Evolutionary conservation across 2,329 filamentous ascomycete genomes (phyloP).

Genomic region (Mycosphaerella sp.): DNA sequence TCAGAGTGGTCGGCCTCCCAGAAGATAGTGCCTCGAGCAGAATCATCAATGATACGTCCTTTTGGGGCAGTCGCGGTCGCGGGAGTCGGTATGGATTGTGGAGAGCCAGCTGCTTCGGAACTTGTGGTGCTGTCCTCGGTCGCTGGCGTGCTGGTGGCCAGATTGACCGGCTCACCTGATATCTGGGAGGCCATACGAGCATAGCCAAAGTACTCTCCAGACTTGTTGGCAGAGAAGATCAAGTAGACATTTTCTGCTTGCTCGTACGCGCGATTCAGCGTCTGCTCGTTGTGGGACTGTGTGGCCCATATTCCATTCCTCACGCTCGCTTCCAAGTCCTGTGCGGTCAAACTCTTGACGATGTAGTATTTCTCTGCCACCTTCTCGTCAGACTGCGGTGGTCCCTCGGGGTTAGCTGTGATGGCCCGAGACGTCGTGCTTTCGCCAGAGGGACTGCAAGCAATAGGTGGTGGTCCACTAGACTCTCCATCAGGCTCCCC

Average conservation of each 20-base stretch:
- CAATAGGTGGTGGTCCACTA: constrained; percentile 20
- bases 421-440: background rate
- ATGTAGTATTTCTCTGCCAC: constrained; percentile 78
- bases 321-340: constrained; percentile 86
- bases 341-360: constrained; percentile 83
- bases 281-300: constrained; percentile 85
- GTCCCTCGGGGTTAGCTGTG: background rate
- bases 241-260: constrained; percentile 80
- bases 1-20: constrained; percentile 69
- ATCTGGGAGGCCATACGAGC: constrained; percentile 84
- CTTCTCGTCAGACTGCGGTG: constrained; percentile 23
- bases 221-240: constrained; percentile 95
- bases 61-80: constrained; percentile 71
- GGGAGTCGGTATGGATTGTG: constrained; percentile 72
- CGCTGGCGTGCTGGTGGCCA: constrained; percentile 8
- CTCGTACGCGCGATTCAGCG: constrained; percentile 73
- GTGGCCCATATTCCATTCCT: constrained; percentile 87
- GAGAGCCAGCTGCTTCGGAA: constrained; percentile 50
- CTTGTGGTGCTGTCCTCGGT: constrained; percentile 14
- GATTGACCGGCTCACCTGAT: constrained; percentile 54
- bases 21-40: constrained; percentile 88
- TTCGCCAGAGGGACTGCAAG: constrained; percentile 17
- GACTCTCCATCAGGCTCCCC: constrained; percentile 3
- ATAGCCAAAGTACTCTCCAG: constrained; percentile 93
- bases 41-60: constrained; percentile 87